A percentile compares a stretch with the other conserved stretches of the same genome.
Conservation (phyloP, 345 rosid genomes). For the Durio zibethinus region DNA sequence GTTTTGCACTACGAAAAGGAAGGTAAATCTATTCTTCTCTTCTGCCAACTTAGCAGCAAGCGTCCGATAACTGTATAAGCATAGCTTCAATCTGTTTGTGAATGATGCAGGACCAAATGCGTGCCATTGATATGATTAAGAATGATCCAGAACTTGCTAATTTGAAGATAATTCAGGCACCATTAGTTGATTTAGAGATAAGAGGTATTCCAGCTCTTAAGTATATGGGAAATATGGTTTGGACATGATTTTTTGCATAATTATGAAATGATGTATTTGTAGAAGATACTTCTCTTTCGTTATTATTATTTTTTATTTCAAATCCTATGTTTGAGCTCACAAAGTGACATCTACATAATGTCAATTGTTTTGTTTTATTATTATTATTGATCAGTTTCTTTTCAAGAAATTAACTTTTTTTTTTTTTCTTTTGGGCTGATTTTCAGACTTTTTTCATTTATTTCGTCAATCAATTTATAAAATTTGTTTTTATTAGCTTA, state of each 20-base stretch:
- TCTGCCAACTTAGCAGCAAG: not conserved
- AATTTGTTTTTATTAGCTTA: no score
- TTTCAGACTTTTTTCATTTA: no score
- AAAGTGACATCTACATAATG: no score
- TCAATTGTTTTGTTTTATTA: no score
- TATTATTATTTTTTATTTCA: no score
- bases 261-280: no score
- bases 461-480: no score
- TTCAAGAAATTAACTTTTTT: no score
- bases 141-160: slow-evolving; percentile 50
- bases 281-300: no score
- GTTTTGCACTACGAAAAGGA: slow-evolving; percentile 59
- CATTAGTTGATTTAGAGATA: slow-evolving; percentile 68
- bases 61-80: not conserved
- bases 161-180: slow-evolving; percentile 50
- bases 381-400: no score
- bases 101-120: slow-evolving; percentile 58
- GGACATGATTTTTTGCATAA: slow-evolving; percentile 45
- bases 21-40: slow-evolving; percentile 43
- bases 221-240: slow-evolving; percentile 65
- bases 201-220: slow-evolving; percentile 78
- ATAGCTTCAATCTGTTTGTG: not conserved
- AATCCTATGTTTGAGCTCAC: no score
- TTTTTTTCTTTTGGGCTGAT: no score
- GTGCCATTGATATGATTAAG: slow-evolving; percentile 48